These are phyloP conservation scores for Podospora pseudoanserina DNA, from an alignment of 495 filamentous ascomycete genomes.

Conservation along the genomic window DNA sequence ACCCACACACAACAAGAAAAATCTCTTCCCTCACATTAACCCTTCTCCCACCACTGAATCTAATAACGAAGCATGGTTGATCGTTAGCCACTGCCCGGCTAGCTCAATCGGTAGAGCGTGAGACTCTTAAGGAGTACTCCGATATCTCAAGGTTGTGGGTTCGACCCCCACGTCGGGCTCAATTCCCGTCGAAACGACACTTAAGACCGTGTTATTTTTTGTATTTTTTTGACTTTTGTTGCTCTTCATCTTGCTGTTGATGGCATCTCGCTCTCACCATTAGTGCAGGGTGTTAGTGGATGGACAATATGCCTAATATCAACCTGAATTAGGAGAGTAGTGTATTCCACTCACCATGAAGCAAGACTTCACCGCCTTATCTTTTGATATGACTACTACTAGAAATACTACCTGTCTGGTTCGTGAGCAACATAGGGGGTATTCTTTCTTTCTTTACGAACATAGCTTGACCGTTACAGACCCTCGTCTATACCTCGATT, in stretches of 20 bases:
- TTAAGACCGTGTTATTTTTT: slow-evolving; percentile 3
- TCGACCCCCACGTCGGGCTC: slow-evolving; percentile 14
- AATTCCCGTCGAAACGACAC: slow-evolving; percentile 5
- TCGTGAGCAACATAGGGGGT: too few species aligned
- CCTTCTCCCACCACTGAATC: neutral
- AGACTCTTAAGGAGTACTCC: slow-evolving; percentile 59
- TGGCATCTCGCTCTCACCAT: too few species aligned
- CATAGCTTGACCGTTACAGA: too few species aligned
- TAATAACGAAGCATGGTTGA: neutral
- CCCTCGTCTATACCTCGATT: too few species aligned
- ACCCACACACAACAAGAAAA: neutral
- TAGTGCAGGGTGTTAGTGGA: too few species aligned
- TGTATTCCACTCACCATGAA: too few species aligned
- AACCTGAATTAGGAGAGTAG: too few species aligned
- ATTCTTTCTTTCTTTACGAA: too few species aligned
- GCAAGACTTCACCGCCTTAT: too few species aligned
- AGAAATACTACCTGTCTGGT: too few species aligned
- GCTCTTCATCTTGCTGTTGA: neutral
- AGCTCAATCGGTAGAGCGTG: slow-evolving; percentile 80
- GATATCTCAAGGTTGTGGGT: slow-evolving; percentile 14
- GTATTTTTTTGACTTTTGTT: neutral
- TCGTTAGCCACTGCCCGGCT: slow-evolving; percentile 39
- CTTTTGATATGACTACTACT: too few species aligned
- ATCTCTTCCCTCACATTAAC: neutral
- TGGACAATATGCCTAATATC: too few species aligned